Evolutionary conservation across 495 filamentous ascomycete genomes (phyloP).

Genomic region (Penicillium subrubescens): DNA sequence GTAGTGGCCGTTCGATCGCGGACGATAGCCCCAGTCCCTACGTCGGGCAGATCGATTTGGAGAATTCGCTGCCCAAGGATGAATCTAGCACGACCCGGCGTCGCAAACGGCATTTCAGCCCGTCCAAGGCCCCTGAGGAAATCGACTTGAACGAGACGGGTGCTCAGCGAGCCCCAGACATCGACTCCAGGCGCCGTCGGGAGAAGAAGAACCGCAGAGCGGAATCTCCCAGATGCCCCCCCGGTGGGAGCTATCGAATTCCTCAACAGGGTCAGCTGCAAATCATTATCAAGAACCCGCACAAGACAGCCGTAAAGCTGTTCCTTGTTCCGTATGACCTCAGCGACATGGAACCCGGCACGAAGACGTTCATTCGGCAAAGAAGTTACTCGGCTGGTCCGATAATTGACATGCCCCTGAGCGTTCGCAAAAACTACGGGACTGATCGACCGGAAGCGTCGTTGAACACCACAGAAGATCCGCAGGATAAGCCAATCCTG

Average conservation of each 20-base stretch:
- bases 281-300: slow-evolving; percentile 95
- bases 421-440: slow-evolving; percentile 51
- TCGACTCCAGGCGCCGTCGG: slow-evolving; percentile 34
- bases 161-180: slow-evolving; percentile 15
- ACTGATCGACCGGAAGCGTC: slow-evolving; percentile 46
- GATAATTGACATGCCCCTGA: slow-evolving; percentile 69
- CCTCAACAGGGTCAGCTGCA: slow-evolving; percentile 94
- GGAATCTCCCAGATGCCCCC: slow-evolving; percentile 71
- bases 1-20: slow-evolving; percentile 57
- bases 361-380: slow-evolving; percentile 96
- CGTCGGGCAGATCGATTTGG: slow-evolving; percentile 90
- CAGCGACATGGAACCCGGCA: slow-evolving; percentile 90
- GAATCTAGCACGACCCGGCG: slow-evolving; percentile 45
- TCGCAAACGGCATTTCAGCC: slow-evolving; percentile 50
- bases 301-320: slow-evolving; percentile 94
- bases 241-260: slow-evolving; percentile 89
- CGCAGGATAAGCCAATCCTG: slow-evolving; percentile 73
- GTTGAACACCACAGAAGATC: slow-evolving; percentile 43
- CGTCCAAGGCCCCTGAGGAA: slow-evolving; percentile 33
- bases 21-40: slow-evolving; percentile 94
- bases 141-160: slow-evolving; percentile 12
- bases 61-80: slow-evolving; percentile 65
- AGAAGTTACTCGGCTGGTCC: slow-evolving; percentile 90
- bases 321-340: slow-evolving; percentile 96
- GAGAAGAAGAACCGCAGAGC: slow-evolving; percentile 62